phyloP scores from a whole-genome alignment of 257 asterid genomes.

The Fraxinus anomala region DNA sequence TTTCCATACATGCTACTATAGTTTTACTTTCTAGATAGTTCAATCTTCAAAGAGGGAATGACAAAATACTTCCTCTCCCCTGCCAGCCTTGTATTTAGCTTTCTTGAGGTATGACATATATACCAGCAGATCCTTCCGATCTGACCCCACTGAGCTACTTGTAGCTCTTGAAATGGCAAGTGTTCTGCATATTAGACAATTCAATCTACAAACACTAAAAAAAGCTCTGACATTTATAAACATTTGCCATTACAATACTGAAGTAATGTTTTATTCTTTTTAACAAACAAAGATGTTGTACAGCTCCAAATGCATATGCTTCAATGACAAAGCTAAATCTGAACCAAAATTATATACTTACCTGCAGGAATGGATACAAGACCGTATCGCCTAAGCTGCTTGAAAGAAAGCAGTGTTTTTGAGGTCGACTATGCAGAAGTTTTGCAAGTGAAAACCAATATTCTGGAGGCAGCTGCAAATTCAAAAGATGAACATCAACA shows the following conservation, averaged over 20 bases:
- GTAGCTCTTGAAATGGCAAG: neutral
- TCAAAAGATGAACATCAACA: conserved; percentile 55
- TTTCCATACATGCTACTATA: conserved; percentile 9
- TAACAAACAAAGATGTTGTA: neutral
- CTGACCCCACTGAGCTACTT: neutral
- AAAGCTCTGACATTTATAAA: neutral
- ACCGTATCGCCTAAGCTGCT: conserved; percentile 80
- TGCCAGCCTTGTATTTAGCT: neutral
- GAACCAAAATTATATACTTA: conserved; percentile 26
- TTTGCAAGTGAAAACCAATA: conserved; percentile 63
- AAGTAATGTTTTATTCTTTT: neutral
- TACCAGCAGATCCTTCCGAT: neutral
- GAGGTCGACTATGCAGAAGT: conserved; percentile 91
- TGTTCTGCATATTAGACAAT: neutral
- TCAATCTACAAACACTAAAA: neutral
- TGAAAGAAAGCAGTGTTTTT: conserved; percentile 71
- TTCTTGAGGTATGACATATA: neutral
- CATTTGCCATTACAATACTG: neutral
- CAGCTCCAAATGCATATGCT: neutral
- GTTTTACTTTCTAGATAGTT: neutral
- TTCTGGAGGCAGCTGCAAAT: conserved; percentile 66
- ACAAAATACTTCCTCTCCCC: neutral
- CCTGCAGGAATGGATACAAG: conserved; percentile 96
- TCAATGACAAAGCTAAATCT: conserved; percentile 5
- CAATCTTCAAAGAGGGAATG: neutral